These are phyloP conservation scores for Cercophora newfieldiana DNA, from an alignment of 495 filamentous ascomycete genomes.

Conservation along the genomic window DNA sequence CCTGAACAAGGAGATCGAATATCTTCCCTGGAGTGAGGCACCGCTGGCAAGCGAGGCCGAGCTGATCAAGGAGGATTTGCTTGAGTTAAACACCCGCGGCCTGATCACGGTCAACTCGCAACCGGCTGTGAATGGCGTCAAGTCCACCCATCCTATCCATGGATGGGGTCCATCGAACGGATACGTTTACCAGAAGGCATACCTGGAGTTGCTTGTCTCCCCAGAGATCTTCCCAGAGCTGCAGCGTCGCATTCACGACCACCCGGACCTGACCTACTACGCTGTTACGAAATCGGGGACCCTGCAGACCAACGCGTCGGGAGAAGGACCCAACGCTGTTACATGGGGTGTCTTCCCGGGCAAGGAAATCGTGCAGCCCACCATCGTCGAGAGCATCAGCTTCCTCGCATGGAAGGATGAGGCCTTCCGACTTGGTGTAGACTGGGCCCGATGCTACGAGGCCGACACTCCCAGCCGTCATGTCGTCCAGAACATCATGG, in stretches of 20 bases:
- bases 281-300: conserved; percentile 79
- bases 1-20: conserved; percentile 73
- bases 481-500: conserved; percentile 79
- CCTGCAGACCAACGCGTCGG: conserved; percentile 79
- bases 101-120: conserved; percentile 97
- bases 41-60: conserved; percentile 81
- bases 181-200: conserved; percentile 98
- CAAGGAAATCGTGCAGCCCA: conserved; percentile 98
- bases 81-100: conserved; percentile 80
- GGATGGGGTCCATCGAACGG: conserved; percentile 95
- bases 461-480: conserved; percentile 75
- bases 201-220: conserved; percentile 85
- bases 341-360: conserved; percentile 99
- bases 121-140: conserved; percentile 90
- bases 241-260: conserved; percentile 72
- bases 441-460: conserved; percentile 92
- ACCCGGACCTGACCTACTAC: conserved; percentile 87
- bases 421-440: conserved; percentile 85
- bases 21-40: conserved; percentile 92
- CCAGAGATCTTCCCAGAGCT: conserved; percentile 77
- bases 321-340: conserved; percentile 89
- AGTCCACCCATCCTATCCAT: conserved; percentile 79
- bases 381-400: conserved; percentile 96
- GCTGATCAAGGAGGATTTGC: conserved; percentile 69
- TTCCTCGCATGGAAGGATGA: conserved; percentile 99